phyloP scores from a whole-genome alignment of 140 eudicot genomes.

The Anethum foeniculum region DNA sequence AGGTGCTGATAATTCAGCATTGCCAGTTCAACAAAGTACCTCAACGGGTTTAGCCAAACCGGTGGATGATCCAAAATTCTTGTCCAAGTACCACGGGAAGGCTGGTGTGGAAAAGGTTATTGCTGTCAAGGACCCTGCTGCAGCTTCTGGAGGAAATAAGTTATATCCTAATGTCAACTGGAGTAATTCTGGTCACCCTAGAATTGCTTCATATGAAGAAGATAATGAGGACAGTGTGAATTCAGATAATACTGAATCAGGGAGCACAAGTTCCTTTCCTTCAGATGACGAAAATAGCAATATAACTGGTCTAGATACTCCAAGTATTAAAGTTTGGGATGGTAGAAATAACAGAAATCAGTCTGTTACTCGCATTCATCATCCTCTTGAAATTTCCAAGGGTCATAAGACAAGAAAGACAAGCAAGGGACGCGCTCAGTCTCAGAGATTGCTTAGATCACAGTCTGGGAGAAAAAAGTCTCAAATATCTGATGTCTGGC shows the following conservation, averaged over 20 bases:
- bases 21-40: conserved; percentile 24
- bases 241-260: conserved; percentile 46
- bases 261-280: conserved; percentile 41
- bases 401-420: conserved; percentile 48
- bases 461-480: conserved; percentile 56
- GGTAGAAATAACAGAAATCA: conserved; percentile 56
- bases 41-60: conserved; percentile 24
- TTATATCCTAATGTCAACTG: conserved; percentile 9
- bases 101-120: conserved; percentile 20
- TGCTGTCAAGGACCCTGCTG: conserved; percentile 1
- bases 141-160: conserved; percentile 11
- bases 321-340: conserved; percentile 91
- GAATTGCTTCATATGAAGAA: conserved; percentile 35
- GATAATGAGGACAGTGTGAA: conserved; percentile 29
- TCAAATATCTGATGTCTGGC: conserved; percentile 59
- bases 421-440: conserved; percentile 32
- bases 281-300: conserved; percentile 67
- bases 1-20: conserved; percentile 17
- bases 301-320: conserved; percentile 77
- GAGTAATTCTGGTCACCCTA: conserved; percentile 25
- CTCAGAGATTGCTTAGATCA: conserved; percentile 32
- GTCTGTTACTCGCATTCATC: conserved; percentile 66
- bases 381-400: conserved; percentile 80
- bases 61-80: conserved; percentile 35
- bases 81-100: conserved; percentile 30